phyloP scores from a whole-genome alignment of 371 early-diverging fungal genomes.

The Apophysomyces variabilis region DNA sequence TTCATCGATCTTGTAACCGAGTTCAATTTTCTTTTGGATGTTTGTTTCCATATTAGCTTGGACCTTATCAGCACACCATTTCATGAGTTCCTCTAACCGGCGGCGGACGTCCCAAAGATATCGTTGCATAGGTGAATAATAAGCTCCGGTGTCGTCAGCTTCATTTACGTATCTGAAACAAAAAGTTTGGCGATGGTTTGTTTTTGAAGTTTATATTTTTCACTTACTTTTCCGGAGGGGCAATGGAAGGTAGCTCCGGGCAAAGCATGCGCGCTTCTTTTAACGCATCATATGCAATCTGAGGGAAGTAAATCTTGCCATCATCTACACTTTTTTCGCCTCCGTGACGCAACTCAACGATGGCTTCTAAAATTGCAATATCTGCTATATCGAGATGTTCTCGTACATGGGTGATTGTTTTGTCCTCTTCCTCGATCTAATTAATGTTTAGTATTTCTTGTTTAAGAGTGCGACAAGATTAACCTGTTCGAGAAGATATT shows the following conservation, averaged over 20 bases:
- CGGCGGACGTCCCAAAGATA: slow-evolving; percentile 53
- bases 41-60: slow-evolving; percentile 18
- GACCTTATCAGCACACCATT: slow-evolving; percentile 28
- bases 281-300: slow-evolving; percentile 43
- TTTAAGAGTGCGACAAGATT: not conserved
- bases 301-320: slow-evolving; percentile 50
- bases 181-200: not conserved
- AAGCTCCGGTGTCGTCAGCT: slow-evolving; percentile 50
- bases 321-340: slow-evolving; percentile 28
- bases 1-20: slow-evolving; percentile 28
- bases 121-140: slow-evolving; percentile 52
- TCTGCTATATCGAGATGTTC: slow-evolving; percentile 38
- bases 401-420: slow-evolving; percentile 33
- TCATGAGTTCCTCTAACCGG: slow-evolving; percentile 17
- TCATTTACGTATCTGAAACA: slow-evolving; percentile 19
- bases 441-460: not conserved
- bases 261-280: slow-evolving; percentile 43
- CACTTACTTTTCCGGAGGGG: slow-evolving; percentile 39
- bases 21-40: slow-evolving; percentile 8
- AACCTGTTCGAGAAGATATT: slow-evolving; percentile 19
- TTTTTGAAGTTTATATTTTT: slow-evolving; percentile 14
- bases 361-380: slow-evolving; percentile 42
- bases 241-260: slow-evolving; percentile 44
- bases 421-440: slow-evolving; percentile 14
- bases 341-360: slow-evolving; percentile 40